phyloP scores from a whole-genome alignment of 805 yeast genomes.

The Allodekkera sacchari region DNA sequence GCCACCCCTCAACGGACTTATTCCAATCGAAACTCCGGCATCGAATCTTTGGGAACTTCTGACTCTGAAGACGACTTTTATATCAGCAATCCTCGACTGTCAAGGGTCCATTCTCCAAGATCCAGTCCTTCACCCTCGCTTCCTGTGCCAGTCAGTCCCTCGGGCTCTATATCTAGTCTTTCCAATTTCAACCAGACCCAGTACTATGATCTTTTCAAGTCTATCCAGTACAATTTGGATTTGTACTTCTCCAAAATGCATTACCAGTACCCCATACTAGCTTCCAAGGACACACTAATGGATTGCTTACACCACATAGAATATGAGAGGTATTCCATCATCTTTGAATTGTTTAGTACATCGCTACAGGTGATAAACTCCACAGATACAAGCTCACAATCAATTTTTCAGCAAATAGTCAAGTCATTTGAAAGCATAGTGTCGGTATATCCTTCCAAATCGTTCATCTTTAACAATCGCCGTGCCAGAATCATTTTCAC shows the following conservation, averaged over 20 bases:
- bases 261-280: conserved; percentile 36
- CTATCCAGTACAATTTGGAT: conserved; percentile 28
- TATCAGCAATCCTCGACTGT: conserved; percentile 12
- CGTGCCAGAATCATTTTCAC: conserved; percentile 26
- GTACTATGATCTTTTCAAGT: conserved; percentile 14
- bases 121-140: conserved; percentile 10
- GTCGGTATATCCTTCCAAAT: conserved; percentile 28
- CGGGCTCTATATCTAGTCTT: conserved; percentile 14
- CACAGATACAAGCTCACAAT: conserved; percentile 14
- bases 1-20: conserved; percentile 6
- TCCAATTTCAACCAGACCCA: conserved; percentile 17
- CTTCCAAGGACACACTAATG: conserved; percentile 24
- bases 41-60: conserved; percentile 20
- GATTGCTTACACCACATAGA: conserved; percentile 19
- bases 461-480: conserved; percentile 20
- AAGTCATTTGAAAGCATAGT: conserved; percentile 28
- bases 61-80: conserved; percentile 28
- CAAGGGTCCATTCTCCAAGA: conserved; percentile 17
- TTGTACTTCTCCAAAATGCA: conserved; percentile 38
- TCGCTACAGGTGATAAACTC: conserved; percentile 31
- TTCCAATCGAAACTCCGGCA: conserved; percentile 4
- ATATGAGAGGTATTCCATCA: conserved; percentile 20
- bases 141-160: conserved; percentile 1
- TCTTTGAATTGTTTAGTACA: conserved; percentile 33
- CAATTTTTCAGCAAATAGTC: conserved; percentile 27